Evolutionary conservation across 345 rosid genomes (phyloP), one percentile per base, ranked within the genome.

Genomic region (Boechera retrofracta): DNA sequence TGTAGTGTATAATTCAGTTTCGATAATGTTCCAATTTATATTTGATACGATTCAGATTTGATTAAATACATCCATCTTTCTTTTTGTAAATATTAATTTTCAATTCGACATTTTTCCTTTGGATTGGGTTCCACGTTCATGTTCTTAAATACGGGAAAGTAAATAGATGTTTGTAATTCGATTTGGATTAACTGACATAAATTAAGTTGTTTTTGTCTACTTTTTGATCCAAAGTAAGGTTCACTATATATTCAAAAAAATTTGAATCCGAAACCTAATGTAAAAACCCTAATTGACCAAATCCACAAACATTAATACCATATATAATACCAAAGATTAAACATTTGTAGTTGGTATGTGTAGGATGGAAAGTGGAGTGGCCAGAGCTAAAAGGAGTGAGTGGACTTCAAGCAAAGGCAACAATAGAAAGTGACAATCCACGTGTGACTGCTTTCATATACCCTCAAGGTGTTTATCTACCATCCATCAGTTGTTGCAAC

Each of bases 331-430:
- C 9, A 51, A 49, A 26, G 12, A 36, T 38, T 51, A 6, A 63
- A 49, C 6, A 52, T 41, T 38, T 55, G 26, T 33, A 8, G 6
- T 32, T 54, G 33, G 24, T 29, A 9, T 75, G 16, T 48, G 7
- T 36, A 75, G 79, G 79, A 47, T 10, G 67, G 54, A 75, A 75
- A 60, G 79, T 75, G 73, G 79, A 75, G 51, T 75, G 73, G 79
- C 73, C 73, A 36, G 79, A 75, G 52, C 42, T 75, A 59, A 75
- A 2, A 67, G 79, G 79, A 48, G 68, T 59, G 41, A 75, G 67
- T 58, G 79, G 44, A 26, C 7, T 48, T 10, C 33, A n/a, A 75
- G 79, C 73, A 36, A 67, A 75, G 52, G 44, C n/a, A 47, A 58
- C 6, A 2, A 75, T 75, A 5, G 79, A 75, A 67, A 29, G 10